Evolutionary conservation across 2,329 filamentous ascomycete genomes (phyloP).

Genomic region (Aspergillus niger): DNA sequence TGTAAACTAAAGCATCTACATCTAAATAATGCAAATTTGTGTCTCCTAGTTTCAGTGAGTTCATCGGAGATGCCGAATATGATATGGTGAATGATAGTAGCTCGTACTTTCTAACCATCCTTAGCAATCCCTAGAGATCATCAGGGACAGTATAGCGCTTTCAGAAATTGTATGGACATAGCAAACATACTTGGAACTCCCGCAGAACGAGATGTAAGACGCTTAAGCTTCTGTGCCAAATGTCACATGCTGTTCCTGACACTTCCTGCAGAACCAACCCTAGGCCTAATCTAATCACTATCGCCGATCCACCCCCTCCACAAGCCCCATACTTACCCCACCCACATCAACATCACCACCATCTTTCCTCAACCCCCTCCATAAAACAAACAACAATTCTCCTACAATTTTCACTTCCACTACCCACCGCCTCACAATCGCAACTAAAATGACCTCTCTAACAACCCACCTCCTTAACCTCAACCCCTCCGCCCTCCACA

Average conservation of each 20-base stretch:
- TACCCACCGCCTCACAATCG: neutral
- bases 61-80: too few relatives aligned
- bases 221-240: too few relatives aligned
- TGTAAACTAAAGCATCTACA: too few relatives aligned
- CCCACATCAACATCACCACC: neutral
- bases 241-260: neutral
- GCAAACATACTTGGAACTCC: too few relatives aligned
- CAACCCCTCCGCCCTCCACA: conserved; percentile 50
- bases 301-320: neutral
- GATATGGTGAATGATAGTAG: too few relatives aligned
- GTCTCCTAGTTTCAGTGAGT: too few relatives aligned
- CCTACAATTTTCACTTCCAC: neutral
- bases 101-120: too few relatives aligned
- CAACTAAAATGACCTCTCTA: conserved; percentile 35
- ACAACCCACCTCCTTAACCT: conserved; percentile 60
- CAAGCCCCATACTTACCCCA: neutral
- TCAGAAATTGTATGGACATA: too few relatives aligned
- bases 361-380: neutral
- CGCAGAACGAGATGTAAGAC: too few relatives aligned
- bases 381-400: neutral
- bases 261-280: neutral
- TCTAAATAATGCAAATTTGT: too few relatives aligned
- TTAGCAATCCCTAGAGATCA: too few relatives aligned
- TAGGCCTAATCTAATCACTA: neutral
- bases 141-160: too few relatives aligned